A percentile compares a stretch with the other conserved stretches of the same genome.
These are phyloP conservation scores for Lipomyces oligophaga DNA, from an alignment of 805 yeast species.

Conservation along the genomic window DNA sequence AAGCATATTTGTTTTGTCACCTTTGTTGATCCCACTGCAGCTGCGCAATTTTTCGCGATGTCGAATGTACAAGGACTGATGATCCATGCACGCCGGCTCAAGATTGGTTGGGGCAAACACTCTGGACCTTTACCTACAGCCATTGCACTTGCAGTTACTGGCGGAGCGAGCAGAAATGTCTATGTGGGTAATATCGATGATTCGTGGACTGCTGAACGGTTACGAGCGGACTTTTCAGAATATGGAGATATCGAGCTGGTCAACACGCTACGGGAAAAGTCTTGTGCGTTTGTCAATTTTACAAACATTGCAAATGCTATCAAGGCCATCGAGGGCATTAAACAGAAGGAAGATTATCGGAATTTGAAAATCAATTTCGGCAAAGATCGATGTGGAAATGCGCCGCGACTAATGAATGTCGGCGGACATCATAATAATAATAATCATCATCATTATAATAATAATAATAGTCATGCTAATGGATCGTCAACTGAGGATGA, in stretches of 20 bases:
- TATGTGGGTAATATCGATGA: slow-evolving; percentile 72
- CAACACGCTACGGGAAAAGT: slow-evolving; percentile 75
- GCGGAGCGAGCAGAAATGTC: slow-evolving; percentile 91
- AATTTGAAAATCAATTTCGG: slow-evolving; percentile 84
- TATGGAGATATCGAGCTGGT: slow-evolving; percentile 96
- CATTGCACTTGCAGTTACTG: slow-evolving; percentile 80
- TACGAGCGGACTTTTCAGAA: slow-evolving; percentile 68
- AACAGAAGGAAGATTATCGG: slow-evolving; percentile 58
- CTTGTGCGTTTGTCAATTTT: slow-evolving; percentile 88
- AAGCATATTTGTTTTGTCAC: slow-evolving; percentile 92
- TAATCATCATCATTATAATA: background rate
- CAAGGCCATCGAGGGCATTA: slow-evolving; percentile 86
- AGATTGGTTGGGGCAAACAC: slow-evolving; percentile 97
- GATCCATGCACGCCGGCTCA: slow-evolving; percentile 78
- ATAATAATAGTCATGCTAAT: no score
- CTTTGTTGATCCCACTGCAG: slow-evolving; percentile 93
- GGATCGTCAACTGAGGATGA: no score
- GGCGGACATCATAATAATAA: background rate
- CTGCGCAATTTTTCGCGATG: slow-evolving; percentile 95
- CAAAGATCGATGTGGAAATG: slow-evolving; percentile 91
- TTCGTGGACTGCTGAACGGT: slow-evolving; percentile 47
- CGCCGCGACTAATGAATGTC: slow-evolving; percentile 53
- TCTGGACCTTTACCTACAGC: slow-evolving; percentile 88
- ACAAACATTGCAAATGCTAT: slow-evolving; percentile 89
- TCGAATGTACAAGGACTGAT: slow-evolving; percentile 84